These are phyloP conservation scores for Carex kokanica DNA, from an alignment of 176 grass and related monocot genomes.

Conservation along the genomic window DNA sequence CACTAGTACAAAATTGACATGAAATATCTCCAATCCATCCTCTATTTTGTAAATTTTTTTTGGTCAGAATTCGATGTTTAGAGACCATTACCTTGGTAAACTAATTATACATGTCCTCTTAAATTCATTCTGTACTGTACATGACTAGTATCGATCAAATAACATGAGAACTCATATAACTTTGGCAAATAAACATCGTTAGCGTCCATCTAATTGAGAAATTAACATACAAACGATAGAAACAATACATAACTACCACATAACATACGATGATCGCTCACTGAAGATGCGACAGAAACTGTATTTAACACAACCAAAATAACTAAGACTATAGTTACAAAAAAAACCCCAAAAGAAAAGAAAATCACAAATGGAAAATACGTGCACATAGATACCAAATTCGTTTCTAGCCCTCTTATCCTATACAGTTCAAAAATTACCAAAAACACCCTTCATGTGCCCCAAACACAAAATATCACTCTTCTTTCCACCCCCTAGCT, in stretches of 20 bases:
- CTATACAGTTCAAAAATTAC: slow-evolving; percentile 20
- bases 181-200: not conserved
- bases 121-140: not conserved
- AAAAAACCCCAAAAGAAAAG: not conserved
- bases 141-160: not conserved
- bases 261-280: not conserved
- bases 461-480: slow-evolving; percentile 19
- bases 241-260: not conserved
- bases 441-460: slow-evolving; percentile 1
- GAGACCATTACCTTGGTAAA: no score
- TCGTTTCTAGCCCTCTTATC: not conserved
- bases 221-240: not conserved
- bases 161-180: not conserved
- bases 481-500: slow-evolving; percentile 16
- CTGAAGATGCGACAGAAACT: not conserved
- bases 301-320: slow-evolving; percentile 1
- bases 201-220: not conserved
- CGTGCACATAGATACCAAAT: not conserved
- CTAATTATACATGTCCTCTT: no score
- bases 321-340: slow-evolving; percentile 27
- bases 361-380: not conserved
- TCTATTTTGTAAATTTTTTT: no score
- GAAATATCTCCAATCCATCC: no score
- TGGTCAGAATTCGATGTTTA: no score
- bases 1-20: no score